Evolutionary conservation across 768 basidiomycete genomes (phyloP).

Genomic region (Boletus speciosus): DNA sequence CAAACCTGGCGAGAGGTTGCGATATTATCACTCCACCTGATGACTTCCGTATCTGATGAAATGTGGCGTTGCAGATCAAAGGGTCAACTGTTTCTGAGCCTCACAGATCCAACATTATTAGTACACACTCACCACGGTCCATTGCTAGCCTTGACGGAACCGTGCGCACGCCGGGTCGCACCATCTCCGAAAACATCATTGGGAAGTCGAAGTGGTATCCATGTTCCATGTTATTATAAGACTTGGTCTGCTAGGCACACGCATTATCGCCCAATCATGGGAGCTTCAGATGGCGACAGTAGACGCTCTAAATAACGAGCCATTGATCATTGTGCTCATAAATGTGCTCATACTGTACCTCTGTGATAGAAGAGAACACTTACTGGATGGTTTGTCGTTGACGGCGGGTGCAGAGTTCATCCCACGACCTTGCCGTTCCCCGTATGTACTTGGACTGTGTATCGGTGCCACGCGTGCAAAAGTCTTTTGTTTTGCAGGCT

Average conservation of each 20-base stretch:
- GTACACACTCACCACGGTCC: neutral
- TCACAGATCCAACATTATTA: neutral
- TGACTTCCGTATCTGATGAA: neutral
- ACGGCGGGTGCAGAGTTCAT: too few relatives aligned
- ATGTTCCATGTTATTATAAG: neutral
- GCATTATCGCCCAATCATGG: too few relatives aligned
- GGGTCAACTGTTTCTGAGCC: neutral
- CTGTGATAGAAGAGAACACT: neutral
- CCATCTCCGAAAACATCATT: neutral
- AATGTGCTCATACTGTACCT: neutral
- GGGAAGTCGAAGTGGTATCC: neutral
- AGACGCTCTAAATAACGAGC: neutral
- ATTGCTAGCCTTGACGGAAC: neutral
- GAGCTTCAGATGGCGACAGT: too few relatives aligned
- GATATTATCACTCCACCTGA: neutral
- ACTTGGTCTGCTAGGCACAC: too few relatives aligned
- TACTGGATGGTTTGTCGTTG: too few relatives aligned
- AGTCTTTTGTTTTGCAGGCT: neutral
- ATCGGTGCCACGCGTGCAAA: constrained; percentile 13
- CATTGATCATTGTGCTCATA: neutral
- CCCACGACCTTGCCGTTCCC: neutral
- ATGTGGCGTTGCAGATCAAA: neutral
- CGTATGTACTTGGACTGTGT: neutral
- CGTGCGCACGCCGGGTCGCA: neutral
- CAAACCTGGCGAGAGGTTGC: neutral